Evolutionary conservation across 768 basidiomycete species (phyloP), one percentile per base, ranked within the genome.

Genomic region (Postia placenta): DNA sequence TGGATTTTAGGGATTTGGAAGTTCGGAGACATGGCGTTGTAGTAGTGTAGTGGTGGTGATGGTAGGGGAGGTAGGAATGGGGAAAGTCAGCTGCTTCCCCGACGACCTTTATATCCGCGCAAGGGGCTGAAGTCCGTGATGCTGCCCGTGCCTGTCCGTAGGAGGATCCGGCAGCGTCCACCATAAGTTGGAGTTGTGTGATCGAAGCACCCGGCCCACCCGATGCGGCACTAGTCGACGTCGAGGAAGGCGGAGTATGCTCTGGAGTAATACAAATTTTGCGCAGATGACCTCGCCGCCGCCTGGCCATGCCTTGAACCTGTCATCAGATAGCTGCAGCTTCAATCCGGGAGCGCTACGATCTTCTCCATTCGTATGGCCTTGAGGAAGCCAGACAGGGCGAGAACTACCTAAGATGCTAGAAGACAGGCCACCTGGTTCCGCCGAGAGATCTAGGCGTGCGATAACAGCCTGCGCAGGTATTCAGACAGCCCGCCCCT

Each of bases 1-100:
- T 74, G 74, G 4, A 62, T 69, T 58, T 67, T 67, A 19, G 72
- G 75, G 55, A 76, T 71, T 43, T 44, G 42, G 54, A 55, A 58
- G 22, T 53, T 45, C 27, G 59, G 24, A 35, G 59, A 52, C 62
- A 64, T 64, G 42, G 53, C 40, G 49, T 17, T 43, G 26, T 28
- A 22, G 30, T 20, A 33, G 33, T 33, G 30, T 33, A 33, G 30
- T 33, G 30, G 15, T 33, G 30, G 30, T 33, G 30, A 7, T 7
- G 7, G 30, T 33, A 33, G 7, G 30, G 7, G 30, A 7, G 30
- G 30, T 7, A 33, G 7, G 7, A 7, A 33, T 33, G 30, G 30
- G 30, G 30, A 15, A 33, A 33, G 30, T 7, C 9, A 15, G 30
- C 30, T 7, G 30, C 30, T 7, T 33, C 30, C 30, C 9, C 30